phyloP scores from a whole-genome alignment of 1,284 basidiomycete species.

The Rhodotorula sp. region DNA sequence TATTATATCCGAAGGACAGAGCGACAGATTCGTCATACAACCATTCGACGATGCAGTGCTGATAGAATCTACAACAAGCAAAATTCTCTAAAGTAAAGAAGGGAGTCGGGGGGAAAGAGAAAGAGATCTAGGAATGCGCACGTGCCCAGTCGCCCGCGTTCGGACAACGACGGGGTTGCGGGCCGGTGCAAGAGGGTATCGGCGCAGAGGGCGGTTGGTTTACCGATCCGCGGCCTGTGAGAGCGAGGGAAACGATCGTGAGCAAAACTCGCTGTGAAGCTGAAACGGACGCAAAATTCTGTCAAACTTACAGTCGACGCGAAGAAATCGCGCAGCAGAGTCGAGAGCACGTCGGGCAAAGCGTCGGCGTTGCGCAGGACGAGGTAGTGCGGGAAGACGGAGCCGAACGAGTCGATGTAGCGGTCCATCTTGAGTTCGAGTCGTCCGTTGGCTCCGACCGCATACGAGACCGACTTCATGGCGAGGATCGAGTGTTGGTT shows the following conservation, averaged over 20 bases:
- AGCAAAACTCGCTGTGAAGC: neutral
- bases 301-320: constrained; percentile 43
- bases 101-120: neutral
- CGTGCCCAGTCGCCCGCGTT: neutral
- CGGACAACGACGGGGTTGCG: no score
- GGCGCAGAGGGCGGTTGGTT: neutral
- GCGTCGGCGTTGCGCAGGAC: constrained; percentile 87
- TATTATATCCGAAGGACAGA: no score
- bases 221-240: neutral
- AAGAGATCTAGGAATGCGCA: neutral
- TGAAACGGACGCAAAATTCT: neutral
- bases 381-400: constrained; percentile 96
- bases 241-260: neutral
- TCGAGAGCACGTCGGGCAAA: constrained; percentile 85
- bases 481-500: constrained; percentile 75
- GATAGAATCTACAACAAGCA: neutral
- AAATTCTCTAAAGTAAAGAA: neutral
- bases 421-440: constrained; percentile 65
- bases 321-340: constrained; percentile 80
- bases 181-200: neutral
- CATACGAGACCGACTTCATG: constrained; percentile 90
- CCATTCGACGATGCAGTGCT: neutral
- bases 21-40: no score
- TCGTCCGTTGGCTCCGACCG: constrained; percentile 68
- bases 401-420: constrained; percentile 55